Percentiles rank a stretch among this genome's conserved stretches.
These are phyloP conservation scores for Pichia sp. DNA, from an alignment of 1,139 yeast genomes.

Conservation along the genomic window DNA sequence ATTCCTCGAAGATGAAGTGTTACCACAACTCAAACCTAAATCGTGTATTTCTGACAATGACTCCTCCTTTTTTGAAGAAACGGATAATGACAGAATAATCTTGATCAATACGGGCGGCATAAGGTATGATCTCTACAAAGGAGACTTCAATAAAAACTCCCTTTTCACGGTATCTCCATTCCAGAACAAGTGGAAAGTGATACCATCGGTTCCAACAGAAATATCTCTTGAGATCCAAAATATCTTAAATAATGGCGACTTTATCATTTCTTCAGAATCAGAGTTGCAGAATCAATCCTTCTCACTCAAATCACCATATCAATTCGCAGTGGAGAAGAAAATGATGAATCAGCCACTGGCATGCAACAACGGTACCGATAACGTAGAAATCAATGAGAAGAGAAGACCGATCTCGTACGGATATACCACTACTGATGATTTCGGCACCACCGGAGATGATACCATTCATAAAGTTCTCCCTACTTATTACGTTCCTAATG, in stretches of 20 bases:
- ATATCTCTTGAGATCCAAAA: slow-evolving; percentile 43
- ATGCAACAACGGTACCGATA: not conserved
- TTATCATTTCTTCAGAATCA: slow-evolving; percentile 28
- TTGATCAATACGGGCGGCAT: slow-evolving; percentile 84
- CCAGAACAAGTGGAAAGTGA: slow-evolving; percentile 64
- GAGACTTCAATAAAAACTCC: slow-evolving; percentile 75
- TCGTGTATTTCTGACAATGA: slow-evolving; percentile 18
- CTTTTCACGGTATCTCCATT: slow-evolving; percentile 86
- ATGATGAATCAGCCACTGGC: not conserved
- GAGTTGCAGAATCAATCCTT: too few relatives aligned
- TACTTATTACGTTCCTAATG: slow-evolving; percentile 64
- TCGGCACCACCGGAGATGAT: slow-evolving; percentile 84
- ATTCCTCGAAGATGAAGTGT: slow-evolving; percentile 50
- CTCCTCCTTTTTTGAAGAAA: not conserved
- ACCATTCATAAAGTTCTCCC: slow-evolving; percentile 64
- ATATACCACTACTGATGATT: slow-evolving; percentile 75
- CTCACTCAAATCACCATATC: slow-evolving; percentile 21
- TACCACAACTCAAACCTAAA: slow-evolving; percentile 46
- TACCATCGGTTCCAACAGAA: slow-evolving; percentile 43
- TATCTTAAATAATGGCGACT: slow-evolving; percentile 42
- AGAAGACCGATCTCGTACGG: slow-evolving; percentile 41
- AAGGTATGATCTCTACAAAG: slow-evolving; percentile 81
- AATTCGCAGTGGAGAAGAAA: slow-evolving; percentile 13
- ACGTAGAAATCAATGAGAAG: slow-evolving; percentile 1
- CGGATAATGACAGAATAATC: slow-evolving; percentile 44